These are phyloP conservation scores for Amaranthus cruentus DNA, from an alignment of 148 eudicot species.

Conservation along the genomic window DNA sequence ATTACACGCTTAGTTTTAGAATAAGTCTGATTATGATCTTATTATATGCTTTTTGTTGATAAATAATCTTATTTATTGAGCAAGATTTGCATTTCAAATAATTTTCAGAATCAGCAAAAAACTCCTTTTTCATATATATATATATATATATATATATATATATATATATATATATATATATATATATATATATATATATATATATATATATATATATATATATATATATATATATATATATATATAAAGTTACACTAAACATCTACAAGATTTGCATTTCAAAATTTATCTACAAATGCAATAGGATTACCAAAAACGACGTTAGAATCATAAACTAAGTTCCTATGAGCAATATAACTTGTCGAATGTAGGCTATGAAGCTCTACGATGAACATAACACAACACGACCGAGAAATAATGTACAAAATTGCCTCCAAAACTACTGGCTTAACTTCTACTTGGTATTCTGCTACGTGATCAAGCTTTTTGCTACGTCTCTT, in stretches of 20 bases:
- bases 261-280: slow-evolving; percentile 30
- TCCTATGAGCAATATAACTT: slow-evolving; percentile 26
- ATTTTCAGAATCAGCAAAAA: too few species aligned
- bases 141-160: too few species aligned
- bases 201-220: too few species aligned
- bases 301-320: slow-evolving; percentile 23
- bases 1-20: too few species aligned
- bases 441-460: slow-evolving; percentile 9
- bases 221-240: too few species aligned
- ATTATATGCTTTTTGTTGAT: too few species aligned
- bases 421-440: slow-evolving; percentile 28
- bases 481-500: slow-evolving; percentile 13
- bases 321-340: slow-evolving; percentile 28
- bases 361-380: slow-evolving; percentile 24
- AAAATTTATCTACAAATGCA: slow-evolving; percentile 33
- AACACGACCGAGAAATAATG: slow-evolving; percentile 20
- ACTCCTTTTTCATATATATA: too few species aligned
- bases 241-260: slow-evolving; percentile 25
- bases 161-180: too few species aligned
- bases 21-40: too few species aligned
- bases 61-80: too few species aligned
- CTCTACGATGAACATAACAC: slow-evolving; percentile 13
- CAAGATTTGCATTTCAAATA: too few species aligned
- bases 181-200: too few species aligned
- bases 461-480: slow-evolving; percentile 9